Conservation (phyloP, 139 green algal genomes). For the Closterium sp. region DNA sequence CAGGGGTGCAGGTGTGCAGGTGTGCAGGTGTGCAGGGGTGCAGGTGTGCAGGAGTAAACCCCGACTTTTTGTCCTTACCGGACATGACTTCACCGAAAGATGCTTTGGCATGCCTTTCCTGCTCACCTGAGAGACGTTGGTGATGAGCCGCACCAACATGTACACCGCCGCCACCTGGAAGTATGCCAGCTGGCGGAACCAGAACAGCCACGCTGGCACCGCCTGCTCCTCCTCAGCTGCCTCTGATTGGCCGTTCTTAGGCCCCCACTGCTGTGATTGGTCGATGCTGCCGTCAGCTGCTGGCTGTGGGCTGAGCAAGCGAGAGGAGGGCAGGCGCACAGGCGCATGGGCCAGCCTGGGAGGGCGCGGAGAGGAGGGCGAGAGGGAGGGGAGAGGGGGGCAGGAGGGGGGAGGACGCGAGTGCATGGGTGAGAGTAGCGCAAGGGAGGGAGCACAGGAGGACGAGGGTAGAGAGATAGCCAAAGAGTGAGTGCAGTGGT, state of each 20-base stretch:
- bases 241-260: not conserved
- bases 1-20: too few relatives aligned
- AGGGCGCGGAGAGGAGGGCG: not conserved
- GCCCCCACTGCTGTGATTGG: not conserved
- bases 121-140: constrained; percentile 41
- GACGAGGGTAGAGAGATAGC: too few relatives aligned
- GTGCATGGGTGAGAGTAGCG: too few relatives aligned
- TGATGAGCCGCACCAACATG: constrained; percentile 30
- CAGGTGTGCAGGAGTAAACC: too few relatives aligned
- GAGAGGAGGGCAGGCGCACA: not conserved
- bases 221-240: not conserved
- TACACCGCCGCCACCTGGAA: constrained; percentile 37
- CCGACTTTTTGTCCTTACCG: too few relatives aligned
- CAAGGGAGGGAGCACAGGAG: too few relatives aligned
- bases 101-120: too few relatives aligned
- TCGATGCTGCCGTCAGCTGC: not conserved
- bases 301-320: not conserved
- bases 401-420: too few relatives aligned
- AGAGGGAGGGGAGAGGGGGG: not conserved
- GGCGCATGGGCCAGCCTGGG: not conserved
- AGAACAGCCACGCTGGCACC: constrained; percentile 19
- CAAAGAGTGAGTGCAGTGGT: too few relatives aligned
- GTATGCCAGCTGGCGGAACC: constrained; percentile 36
- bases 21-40: too few relatives aligned
- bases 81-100: too few relatives aligned